A percentile compares a stretch with the other conserved stretches of the same genome.
Conservation (phyloP, 106 monocot species). For the Allium cepa region DNA sequence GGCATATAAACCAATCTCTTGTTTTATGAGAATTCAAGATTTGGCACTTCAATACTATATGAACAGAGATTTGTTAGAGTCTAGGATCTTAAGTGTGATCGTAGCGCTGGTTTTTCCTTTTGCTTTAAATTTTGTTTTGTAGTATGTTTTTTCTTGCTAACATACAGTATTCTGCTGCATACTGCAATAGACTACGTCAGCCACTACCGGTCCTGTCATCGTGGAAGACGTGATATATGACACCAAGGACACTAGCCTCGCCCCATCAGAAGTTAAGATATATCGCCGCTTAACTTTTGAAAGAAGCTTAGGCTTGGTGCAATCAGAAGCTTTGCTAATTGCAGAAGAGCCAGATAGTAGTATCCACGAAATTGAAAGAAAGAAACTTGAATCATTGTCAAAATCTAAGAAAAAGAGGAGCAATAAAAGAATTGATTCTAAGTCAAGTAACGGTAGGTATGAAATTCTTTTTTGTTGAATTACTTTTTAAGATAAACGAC, state of each 20-base stretch:
- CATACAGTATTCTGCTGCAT: conserved; percentile 1
- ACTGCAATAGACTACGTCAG: conserved; percentile 50
- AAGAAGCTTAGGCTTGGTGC: conserved; percentile 84
- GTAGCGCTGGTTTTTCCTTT: too few species aligned
- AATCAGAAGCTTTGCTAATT: conserved; percentile 78
- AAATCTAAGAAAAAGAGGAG: conserved; percentile 50
- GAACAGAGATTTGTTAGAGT: too few species aligned
- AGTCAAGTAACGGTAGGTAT: conserved; percentile 16
- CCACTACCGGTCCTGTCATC: conserved; percentile 70
- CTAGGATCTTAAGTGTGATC: too few species aligned
- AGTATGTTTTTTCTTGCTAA: not conserved
- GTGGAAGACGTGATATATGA: conserved; percentile 93
- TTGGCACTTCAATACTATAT: too few species aligned
- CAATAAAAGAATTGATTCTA: conserved; percentile 24
- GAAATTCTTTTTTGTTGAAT: not conserved
- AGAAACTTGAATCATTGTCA: conserved; percentile 19
- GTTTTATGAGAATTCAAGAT: too few species aligned
- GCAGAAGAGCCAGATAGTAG: conserved; percentile 27
- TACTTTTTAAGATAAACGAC: not conserved
- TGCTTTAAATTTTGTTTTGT: too few species aligned
- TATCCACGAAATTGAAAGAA: conserved; percentile 21
- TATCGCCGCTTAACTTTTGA: conserved; percentile 87
- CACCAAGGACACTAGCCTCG: conserved; percentile 17
- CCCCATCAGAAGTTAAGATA: conserved; percentile 20
- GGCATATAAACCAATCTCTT: too few species aligned